Evolutionary conservation across 495 filamentous ascomycete species (phyloP), one percentile per base, ranked within the genome.

Genomic region (Penicillium steckii): DNA sequence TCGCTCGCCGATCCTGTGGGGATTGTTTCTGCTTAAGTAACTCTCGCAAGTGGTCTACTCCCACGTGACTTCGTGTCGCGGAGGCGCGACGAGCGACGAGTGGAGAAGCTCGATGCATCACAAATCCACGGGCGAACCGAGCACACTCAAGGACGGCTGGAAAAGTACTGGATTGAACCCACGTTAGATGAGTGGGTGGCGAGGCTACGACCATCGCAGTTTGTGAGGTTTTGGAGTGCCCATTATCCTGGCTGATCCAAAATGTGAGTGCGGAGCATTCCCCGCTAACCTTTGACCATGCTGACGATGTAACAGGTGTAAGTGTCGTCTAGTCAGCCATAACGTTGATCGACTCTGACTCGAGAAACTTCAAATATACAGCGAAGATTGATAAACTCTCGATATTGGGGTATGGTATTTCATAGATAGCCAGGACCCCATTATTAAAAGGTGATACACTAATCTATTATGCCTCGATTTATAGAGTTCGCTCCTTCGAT

Each of bases 401-500:
- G 40, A 95, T 96, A 51, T 63, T 82, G 59, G 92, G 86, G 86
- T 88, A 76, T 58, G 74, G 30, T 13, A 21, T 50, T 17, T n/a
- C 18, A 5, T 35, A 13, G 6, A 5, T 35, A n/a, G 6, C n/a
- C 32, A 3, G 32, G 18, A 15, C 41, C 25, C 10, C 37, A 18
- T 23, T 10, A 38, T 19, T 15, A 43, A 2, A 43, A 22, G 9
- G 40, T 10, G 23, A 25, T 27, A 4, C 46, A 40, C 50, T 58
- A 29, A 53, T 49, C 10, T 33, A 23, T n/a, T 17, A 13, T 23
- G 4, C 18, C 8, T 35, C 2, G 13, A 42, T 24, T 33, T 12
- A 13, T 54, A 90, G 94, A 63, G 80, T 98, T 59, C 91, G 94
- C 53, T 97, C 93, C 47, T 98, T 98, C 70, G 88, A 89, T 70